These are phyloP conservation scores for Zygoascus bituminiphila DNA, from an alignment of 805 yeast genomes.

Conservation along the genomic window DNA sequence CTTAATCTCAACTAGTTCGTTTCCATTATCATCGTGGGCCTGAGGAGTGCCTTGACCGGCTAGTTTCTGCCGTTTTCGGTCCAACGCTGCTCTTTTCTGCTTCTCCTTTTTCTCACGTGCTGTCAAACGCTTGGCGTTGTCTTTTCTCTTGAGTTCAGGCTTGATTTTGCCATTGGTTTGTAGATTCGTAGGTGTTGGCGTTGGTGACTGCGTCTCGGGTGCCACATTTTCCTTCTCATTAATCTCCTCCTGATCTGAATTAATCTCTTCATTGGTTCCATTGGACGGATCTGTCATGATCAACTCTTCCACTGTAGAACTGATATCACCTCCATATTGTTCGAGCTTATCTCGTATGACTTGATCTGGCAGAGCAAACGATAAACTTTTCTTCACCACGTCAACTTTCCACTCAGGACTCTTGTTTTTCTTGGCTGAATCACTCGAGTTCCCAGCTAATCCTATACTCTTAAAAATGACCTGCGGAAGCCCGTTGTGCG, in stretches of 20 bases:
- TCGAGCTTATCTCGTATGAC: slow-evolving; percentile 9
- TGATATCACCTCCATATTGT: slow-evolving; percentile 22
- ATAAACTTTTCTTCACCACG: slow-evolving; percentile 22
- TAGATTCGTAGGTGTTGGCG: neutral
- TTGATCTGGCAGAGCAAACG: slow-evolving; percentile 17
- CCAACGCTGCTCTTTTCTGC: slow-evolving; percentile 20
- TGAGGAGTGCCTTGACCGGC: too few species aligned
- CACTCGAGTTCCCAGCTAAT: neutral
- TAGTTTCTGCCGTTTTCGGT: slow-evolving; percentile 11
- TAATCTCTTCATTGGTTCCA: neutral
- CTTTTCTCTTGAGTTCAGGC: slow-evolving; percentile 3
- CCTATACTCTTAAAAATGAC: slow-evolving; percentile 5
- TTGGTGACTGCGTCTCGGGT: neutral
- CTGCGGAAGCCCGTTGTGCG: slow-evolving; percentile 27
- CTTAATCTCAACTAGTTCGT: slow-evolving; percentile 4
- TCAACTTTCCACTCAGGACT: slow-evolving; percentile 26
- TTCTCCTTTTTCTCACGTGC: slow-evolving; percentile 20
- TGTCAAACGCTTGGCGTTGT: slow-evolving; percentile 8
- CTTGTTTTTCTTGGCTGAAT: neutral
- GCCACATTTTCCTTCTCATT: neutral
- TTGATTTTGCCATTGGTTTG: neutral
- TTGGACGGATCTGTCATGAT: slow-evolving; percentile 13
- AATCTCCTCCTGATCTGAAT: neutral
- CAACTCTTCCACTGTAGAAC: slow-evolving; percentile 25
- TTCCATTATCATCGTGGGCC: neutral